A percentile compares a stretch with the other conserved stretches of the same genome.
Evolutionary conservation across 2,329 filamentous ascomycete genomes (phyloP).

Genomic region (Hymenoscyphus salicellus): DNA sequence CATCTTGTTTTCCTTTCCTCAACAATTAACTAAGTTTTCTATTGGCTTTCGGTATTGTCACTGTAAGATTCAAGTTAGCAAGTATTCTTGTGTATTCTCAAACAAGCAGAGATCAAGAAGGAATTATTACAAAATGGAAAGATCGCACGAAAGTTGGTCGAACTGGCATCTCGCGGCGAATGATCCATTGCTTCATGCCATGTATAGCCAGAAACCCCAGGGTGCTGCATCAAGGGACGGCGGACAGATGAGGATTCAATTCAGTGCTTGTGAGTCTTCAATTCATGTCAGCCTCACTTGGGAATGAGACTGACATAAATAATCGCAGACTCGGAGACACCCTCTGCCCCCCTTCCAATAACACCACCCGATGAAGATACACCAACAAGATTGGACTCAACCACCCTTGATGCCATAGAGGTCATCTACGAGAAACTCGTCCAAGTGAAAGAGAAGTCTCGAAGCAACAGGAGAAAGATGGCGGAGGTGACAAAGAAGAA

Average conservation of each 20-base stretch:
- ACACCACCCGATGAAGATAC: background rate
- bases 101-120: background rate
- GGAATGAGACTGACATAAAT: background rate
- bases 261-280: background rate
- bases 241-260: background rate
- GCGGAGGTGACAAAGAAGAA: background rate
- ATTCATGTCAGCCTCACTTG: background rate
- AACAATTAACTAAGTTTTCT: background rate
- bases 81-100: background rate
- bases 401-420: background rate
- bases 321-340: background rate
- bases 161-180: no score
- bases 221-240: background rate
- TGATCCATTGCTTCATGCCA: background rate
- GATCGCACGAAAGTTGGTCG: background rate
- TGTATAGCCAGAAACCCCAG: background rate
- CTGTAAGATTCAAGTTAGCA: background rate
- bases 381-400: background rate
- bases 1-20: constrained; percentile 42
- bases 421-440: background rate
- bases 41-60: background rate
- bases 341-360: background rate
- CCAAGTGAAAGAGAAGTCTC: background rate
- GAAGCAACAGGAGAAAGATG: background rate
- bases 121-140: background rate